Evolutionary conservation across 768 basidiomycete species (phyloP).

Genomic region (Mycena olivaceomarginata): DNA sequence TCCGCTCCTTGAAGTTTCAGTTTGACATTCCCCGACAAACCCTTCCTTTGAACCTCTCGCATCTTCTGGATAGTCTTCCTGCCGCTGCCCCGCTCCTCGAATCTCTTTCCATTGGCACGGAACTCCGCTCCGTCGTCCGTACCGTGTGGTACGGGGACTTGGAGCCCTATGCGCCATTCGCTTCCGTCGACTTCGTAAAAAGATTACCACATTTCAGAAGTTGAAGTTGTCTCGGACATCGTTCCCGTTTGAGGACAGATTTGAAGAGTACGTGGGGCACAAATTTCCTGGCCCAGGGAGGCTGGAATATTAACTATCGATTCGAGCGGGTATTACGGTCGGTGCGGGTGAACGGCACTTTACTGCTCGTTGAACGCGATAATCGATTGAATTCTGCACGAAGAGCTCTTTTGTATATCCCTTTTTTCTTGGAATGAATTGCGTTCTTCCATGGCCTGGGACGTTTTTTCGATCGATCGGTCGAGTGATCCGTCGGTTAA

Average conservation of each 20-base stretch:
- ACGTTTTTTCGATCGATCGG: too few relatives aligned
- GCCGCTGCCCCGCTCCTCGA: not conserved
- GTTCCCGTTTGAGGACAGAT: not conserved
- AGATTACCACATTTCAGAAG: not conserved
- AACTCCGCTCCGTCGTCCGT: not conserved
- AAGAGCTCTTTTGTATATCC: too few relatives aligned
- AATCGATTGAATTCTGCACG: too few relatives aligned
- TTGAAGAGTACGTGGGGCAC: not conserved
- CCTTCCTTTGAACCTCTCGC: not conserved
- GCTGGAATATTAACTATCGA: not conserved
- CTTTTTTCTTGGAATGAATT: too few relatives aligned
- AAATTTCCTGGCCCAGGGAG: slow-evolving; percentile 4
- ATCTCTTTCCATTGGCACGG: not conserved
- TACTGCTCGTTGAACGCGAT: too few relatives aligned
- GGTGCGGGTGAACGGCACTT: too few relatives aligned
- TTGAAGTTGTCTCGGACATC: not conserved
- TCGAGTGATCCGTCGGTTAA: too few relatives aligned
- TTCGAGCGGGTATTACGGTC: not conserved
- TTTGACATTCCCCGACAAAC: not conserved
- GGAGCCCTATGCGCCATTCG: not conserved
- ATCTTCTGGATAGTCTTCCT: not conserved
- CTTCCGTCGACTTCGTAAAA: not conserved
- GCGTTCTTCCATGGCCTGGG: too few relatives aligned
- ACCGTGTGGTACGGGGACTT: not conserved
- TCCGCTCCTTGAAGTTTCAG: not conserved